These are phyloP conservation scores for Ammopiptanthus mongolicus DNA, from an alignment of 306 rosid genomes.

Conservation along the genomic window DNA sequence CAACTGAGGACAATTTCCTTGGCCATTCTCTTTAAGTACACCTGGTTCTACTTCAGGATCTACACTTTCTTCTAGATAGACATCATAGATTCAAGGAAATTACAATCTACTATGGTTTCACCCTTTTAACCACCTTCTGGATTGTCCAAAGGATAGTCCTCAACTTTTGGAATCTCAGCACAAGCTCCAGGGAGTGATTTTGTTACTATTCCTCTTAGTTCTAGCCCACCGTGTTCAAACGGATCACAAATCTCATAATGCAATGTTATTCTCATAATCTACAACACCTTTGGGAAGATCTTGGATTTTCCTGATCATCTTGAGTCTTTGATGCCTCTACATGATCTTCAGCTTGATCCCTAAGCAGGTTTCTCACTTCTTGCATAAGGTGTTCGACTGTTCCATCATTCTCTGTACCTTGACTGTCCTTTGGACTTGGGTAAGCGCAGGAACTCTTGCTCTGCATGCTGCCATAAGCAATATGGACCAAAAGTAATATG, in stretches of 20 bases:
- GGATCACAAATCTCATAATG: no score
- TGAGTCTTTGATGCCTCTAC: not conserved
- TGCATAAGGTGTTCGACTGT: not conserved
- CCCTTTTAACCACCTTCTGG: not conserved
- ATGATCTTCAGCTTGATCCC: not conserved
- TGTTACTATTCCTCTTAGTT: no score
- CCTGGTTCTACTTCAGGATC: not conserved
- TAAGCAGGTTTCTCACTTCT: not conserved
- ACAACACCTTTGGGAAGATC: no score
- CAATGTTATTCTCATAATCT: no score
- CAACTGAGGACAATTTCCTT: not conserved
- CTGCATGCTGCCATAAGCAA: not conserved
- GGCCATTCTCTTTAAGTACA: not conserved
- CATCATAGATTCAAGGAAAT: not conserved
- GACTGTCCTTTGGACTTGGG: not conserved
- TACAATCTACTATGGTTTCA: not conserved
- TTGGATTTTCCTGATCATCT: not conserved
- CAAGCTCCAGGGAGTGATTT: no score
- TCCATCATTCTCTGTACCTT: not conserved
- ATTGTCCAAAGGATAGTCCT: not conserved
- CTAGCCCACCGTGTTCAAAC: no score
- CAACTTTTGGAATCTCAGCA: not conserved
- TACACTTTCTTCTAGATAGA: not conserved
- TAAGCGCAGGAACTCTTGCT: not conserved
- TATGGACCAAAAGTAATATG: not conserved